Evolutionary conservation across 1,284 basidiomycete genomes (phyloP).

Genomic region (Rhodotorula mucilaginosa): DNA sequence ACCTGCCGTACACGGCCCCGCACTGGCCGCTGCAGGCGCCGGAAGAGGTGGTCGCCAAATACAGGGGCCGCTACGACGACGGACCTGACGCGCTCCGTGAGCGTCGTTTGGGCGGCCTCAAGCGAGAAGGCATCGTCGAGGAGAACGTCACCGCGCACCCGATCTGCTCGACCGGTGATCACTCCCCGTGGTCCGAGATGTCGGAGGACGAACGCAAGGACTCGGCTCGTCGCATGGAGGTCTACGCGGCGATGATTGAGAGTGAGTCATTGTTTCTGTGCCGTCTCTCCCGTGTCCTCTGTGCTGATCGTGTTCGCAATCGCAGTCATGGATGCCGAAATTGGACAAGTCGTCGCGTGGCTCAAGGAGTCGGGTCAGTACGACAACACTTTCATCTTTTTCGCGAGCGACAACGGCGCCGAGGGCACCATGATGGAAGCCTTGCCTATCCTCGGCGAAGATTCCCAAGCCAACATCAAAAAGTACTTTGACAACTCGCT

Average conservation of each 20-base stretch:
- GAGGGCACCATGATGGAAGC: slow-evolving; percentile 1
- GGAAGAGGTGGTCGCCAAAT: slow-evolving; percentile 4
- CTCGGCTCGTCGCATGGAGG: slow-evolving; percentile 1
- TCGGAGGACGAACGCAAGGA: not conserved
- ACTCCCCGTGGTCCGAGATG: not conserved
- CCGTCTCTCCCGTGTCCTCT: not conserved
- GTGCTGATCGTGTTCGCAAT: not conserved
- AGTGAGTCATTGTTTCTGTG: not conserved
- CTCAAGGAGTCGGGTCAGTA: slow-evolving; percentile 1
- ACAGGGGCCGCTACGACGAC: not conserved
- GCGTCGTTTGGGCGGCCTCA: not conserved
- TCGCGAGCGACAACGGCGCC: slow-evolving; percentile 6
- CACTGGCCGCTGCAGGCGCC: slow-evolving; percentile 8
- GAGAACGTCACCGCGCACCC: not conserved
- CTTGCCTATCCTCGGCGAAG: slow-evolving; percentile 1
- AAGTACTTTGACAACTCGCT: slow-evolving; percentile 4
- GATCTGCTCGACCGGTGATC: not conserved
- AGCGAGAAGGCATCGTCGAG: slow-evolving; percentile 1
- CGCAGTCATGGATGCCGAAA: slow-evolving; percentile 5
- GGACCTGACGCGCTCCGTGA: slow-evolving; percentile 2
- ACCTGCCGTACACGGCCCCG: slow-evolving; percentile 4
- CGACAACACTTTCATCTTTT: slow-evolving; percentile 2
- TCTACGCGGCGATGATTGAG: slow-evolving; percentile 5
- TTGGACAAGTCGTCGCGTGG: not conserved
- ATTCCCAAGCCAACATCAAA: not conserved